These are phyloP conservation scores for Abrus pulchellus DNA, from an alignment of 306 rosid species.

Conservation along the genomic window DNA sequence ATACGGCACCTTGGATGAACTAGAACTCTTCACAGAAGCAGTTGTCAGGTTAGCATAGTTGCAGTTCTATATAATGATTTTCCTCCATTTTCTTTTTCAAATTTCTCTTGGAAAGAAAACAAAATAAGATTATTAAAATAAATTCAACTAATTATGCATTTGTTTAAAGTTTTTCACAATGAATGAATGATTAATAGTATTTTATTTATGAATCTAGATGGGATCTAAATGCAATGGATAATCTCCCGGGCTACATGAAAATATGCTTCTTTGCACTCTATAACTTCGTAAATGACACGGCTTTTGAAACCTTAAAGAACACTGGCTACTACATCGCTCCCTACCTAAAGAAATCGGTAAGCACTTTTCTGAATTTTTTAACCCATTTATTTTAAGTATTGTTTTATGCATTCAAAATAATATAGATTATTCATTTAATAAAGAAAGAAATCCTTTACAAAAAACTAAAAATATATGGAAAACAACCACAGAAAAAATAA, in stretches of 20 bases:
- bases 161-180: too few relatives aligned
- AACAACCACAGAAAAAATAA: too few relatives aligned
- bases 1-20: slow-evolving; percentile 17
- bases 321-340: background rate
- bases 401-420: background rate
- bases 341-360: slow-evolving; percentile 3
- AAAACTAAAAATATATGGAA: too few relatives aligned
- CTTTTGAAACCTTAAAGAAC: background rate
- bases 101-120: too few relatives aligned
- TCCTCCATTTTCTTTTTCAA: too few relatives aligned
- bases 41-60: background rate
- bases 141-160: too few relatives aligned
- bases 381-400: background rate
- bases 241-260: slow-evolving; percentile 36
- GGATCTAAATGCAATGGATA: background rate
- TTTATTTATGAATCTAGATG: too few relatives aligned
- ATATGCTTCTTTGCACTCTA: background rate
- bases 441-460: too few relatives aligned
- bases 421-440: too few relatives aligned
- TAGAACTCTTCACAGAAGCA: slow-evolving; percentile 19
- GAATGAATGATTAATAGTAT: too few relatives aligned
- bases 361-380: background rate
- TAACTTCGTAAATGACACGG: background rate
- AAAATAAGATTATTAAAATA: too few relatives aligned
- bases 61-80: background rate